A percentile compares a stretch with the other conserved stretches of the same genome.
Evolutionary conservation across 2,329 filamentous ascomycete species (phyloP).

Genomic region (Diplodia corticola): DNA sequence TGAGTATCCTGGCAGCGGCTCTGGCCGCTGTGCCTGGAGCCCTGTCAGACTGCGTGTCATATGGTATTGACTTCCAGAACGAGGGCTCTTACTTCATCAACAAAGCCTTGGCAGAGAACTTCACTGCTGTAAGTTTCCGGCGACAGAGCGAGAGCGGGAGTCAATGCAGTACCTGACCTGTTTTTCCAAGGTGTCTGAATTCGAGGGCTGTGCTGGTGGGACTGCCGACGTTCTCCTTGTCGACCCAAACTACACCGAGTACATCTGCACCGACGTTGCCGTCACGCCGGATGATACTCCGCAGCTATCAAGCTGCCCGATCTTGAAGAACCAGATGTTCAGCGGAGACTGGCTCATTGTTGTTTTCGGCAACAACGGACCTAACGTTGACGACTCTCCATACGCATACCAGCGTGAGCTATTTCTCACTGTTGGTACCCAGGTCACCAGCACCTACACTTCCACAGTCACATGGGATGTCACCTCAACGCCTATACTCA

Average conservation of each 20-base stretch:
- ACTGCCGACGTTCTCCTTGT: constrained; percentile 46
- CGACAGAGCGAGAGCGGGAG: background rate
- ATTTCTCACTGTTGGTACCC: constrained; percentile 33
- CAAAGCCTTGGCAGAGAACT: constrained; percentile 41
- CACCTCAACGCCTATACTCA: constrained; percentile 33
- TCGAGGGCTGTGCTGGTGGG: constrained; percentile 46
- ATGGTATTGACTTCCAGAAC: constrained; percentile 46
- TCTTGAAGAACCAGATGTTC: constrained; percentile 46
- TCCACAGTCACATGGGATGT: constrained; percentile 37
- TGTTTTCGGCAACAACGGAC: constrained; percentile 46
- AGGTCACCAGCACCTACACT: constrained; percentile 35
- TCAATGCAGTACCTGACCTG: background rate
- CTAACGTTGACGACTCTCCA: constrained; percentile 41
- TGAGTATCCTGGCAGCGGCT: constrained; percentile 31
- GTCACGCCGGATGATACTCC: constrained; percentile 43
- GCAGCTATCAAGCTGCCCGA: constrained; percentile 45
- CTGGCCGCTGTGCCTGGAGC: constrained; percentile 29
- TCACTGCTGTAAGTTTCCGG: constrained; percentile 34
- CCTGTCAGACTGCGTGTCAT: constrained; percentile 37
- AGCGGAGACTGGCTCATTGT: constrained; percentile 48
- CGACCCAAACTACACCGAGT: constrained; percentile 43
- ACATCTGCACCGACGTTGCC: constrained; percentile 43
- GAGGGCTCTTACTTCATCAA: constrained; percentile 50
- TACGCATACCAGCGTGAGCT: constrained; percentile 49
- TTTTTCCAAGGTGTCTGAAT: constrained; percentile 39